Base-by-base conservation (phyloP, 345 rosid species). In the Salix exigua region DNA sequence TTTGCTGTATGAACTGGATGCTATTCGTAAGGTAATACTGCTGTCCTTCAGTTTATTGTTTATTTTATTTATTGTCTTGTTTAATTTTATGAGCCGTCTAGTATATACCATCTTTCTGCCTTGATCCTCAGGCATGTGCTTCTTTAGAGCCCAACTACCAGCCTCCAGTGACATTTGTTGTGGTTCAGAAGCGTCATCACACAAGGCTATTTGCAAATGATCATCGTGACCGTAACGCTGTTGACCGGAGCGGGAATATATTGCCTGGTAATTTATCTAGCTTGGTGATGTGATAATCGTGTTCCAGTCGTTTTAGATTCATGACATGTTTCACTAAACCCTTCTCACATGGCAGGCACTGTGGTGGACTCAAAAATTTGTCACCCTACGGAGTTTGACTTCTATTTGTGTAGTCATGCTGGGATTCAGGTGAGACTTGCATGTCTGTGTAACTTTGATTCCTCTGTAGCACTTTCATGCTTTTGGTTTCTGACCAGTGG, bases 101-200 rank as follows among this genome's bases (percentile, higher is more conserved):
- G 31, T 3, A 12, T 65, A 9, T 13, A 19, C 40, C 68, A 14
- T 58, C 38, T 23, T 30, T 68, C 8, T 58, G 63, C 13, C 19
- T 48, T 71, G 60, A 11, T 38, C 75, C 78, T 61, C 83, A 96
- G 99, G 98, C 99, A 0, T 96, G 98, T 79, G 97, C 96, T 48
- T 93, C 99, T 38, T 78, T 96, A 80, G 99, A 93, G 84, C 94
- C 99, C 35, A 93, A 91, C 75, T 96, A 96, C 89, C 98, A 96
- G 90, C 99, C 99, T 69, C 92, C 97, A 3, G 99, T 96, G 63
- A 96, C 99, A 16, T 96, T 96, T 85, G 97, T 94, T 61, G 99
- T 96, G 75, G 99, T 96, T 79, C 99, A 96, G 85, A 96, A 96
- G 86, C 97, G 99, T 50, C 99, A 94, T 73, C 99, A 96, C 86